Evolutionary conservation across 768 basidiomycete genomes (phyloP).

Genomic region (Lyophyllum semitale): DNA sequence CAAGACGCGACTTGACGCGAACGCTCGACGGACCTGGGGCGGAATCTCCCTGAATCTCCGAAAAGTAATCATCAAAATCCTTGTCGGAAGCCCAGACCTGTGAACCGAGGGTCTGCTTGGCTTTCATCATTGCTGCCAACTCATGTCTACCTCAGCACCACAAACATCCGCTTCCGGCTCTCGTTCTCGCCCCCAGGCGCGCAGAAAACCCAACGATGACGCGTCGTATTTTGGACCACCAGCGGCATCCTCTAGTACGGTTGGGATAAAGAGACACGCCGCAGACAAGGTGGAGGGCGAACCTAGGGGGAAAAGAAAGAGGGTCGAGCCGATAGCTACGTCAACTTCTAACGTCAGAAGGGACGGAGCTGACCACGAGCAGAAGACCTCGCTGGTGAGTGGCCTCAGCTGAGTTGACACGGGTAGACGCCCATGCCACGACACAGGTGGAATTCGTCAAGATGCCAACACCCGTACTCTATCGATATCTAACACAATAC

Average conservation of each 20-base stretch:
- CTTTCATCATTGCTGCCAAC: slow-evolving; percentile 13
- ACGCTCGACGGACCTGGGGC: no score
- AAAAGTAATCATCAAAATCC: not conserved
- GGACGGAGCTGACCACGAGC: slow-evolving; percentile 39
- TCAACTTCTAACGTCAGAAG: slow-evolving; percentile 30
- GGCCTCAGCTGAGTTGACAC: slow-evolving; percentile 1
- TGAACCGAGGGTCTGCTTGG: no score
- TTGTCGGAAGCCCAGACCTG: not conserved
- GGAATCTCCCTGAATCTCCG: no score
- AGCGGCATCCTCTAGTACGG: slow-evolving; percentile 35
- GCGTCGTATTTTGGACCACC: slow-evolving; percentile 69
- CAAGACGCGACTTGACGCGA: no score
- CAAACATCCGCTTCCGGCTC: slow-evolving; percentile 43
- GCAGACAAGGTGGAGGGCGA: slow-evolving; percentile 73
- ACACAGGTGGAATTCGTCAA: slow-evolving; percentile 74
- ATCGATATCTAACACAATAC: slow-evolving; percentile 73
- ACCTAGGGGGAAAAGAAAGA: slow-evolving; percentile 72
- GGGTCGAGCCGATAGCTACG: slow-evolving; percentile 46
- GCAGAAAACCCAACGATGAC: slow-evolving; percentile 67
- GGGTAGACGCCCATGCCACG: not conserved
- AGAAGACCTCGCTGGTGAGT: slow-evolving; percentile 44
- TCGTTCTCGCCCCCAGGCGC: slow-evolving; percentile 62
- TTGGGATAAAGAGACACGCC: slow-evolving; percentile 65
- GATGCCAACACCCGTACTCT: slow-evolving; percentile 63
- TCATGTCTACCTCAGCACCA: slow-evolving; percentile 36